These are phyloP conservation scores for Bombardia bombarda DNA, from an alignment of 495 filamentous ascomycete species.

Conservation along the genomic window DNA sequence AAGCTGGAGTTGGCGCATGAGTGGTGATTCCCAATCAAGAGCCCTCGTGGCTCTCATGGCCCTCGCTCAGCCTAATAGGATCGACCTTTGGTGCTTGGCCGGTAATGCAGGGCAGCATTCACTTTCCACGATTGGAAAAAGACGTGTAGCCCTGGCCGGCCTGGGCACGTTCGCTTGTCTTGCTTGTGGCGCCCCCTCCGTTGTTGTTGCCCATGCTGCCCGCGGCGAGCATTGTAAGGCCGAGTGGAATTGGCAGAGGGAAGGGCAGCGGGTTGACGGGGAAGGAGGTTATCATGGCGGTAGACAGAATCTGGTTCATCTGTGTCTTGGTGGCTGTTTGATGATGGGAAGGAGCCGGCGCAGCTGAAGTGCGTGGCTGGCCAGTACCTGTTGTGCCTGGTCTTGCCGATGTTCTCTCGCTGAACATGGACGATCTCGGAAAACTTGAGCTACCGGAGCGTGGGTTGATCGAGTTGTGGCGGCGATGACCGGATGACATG, in stretches of 20 bases:
- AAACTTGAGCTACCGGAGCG: constrained; percentile 14
- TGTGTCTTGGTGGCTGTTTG: constrained; percentile 18
- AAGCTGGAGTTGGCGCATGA: too few species aligned
- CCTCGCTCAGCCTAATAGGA: too few species aligned
- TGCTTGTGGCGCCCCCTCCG: too few species aligned
- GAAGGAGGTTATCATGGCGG: constrained; percentile 15
- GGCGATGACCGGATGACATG: constrained; percentile 13
- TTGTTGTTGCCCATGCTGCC: too few species aligned
- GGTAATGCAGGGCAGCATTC: too few species aligned
- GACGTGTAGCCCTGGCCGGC: too few species aligned
- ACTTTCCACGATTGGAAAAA: too few species aligned
- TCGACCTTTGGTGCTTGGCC: too few species aligned
- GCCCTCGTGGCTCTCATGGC: too few species aligned
- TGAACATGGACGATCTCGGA: constrained; percentile 7
- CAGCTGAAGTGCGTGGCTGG: background rate
- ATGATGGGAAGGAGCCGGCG: background rate
- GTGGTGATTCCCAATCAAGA: too few species aligned
- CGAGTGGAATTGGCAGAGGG: constrained; percentile 16
- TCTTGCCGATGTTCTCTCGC: background rate
- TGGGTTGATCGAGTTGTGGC: constrained; percentile 17
- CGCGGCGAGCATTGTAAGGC: constrained; percentile 15
- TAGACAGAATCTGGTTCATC: constrained; percentile 17
- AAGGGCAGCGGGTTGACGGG: constrained; percentile 19
- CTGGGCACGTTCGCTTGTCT: too few species aligned
- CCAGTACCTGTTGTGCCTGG: background rate